Percentiles rank a stretch among this genome's conserved stretches.
Conservation (phyloP, 2,329 filamentous ascomycete genomes). For the Helotiales sp. region DNA sequence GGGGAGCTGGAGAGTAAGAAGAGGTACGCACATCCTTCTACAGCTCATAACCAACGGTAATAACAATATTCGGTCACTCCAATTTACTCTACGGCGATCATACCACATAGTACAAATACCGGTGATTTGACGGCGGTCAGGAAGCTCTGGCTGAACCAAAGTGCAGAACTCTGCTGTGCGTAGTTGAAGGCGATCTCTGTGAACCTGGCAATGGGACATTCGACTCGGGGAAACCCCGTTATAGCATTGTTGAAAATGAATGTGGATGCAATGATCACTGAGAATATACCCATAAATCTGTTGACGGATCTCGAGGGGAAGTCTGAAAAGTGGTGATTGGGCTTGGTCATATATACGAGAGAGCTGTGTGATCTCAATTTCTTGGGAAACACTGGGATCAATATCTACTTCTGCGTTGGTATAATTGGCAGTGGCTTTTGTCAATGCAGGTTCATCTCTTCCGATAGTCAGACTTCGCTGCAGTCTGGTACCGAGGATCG, state of each 20-base stretch:
- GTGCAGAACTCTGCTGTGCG: background rate
- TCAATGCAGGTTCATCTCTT: too few species aligned
- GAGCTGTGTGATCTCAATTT: background rate
- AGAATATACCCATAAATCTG: slow-evolving; percentile 27
- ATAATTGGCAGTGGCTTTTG: too few species aligned
- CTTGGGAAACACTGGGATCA: background rate
- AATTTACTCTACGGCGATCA: background rate
- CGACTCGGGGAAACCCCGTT: background rate
- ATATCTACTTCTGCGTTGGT: too few species aligned
- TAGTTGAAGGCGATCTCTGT: slow-evolving; percentile 11
- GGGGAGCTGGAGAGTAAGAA: too few species aligned
- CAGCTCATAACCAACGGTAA: slow-evolving; percentile 23
- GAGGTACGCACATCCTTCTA: slow-evolving; percentile 28
- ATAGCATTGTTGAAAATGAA: slow-evolving; percentile 20
- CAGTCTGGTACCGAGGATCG: slow-evolving; percentile 1
- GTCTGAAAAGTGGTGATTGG: slow-evolving; percentile 18
- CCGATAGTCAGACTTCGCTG: slow-evolving; percentile 1
- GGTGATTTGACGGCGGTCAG: slow-evolving; percentile 9
- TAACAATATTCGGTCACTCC: slow-evolving; percentile 9
- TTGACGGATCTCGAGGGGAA: slow-evolving; percentile 23
- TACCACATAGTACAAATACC: background rate
- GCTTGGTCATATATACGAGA: slow-evolving; percentile 11
- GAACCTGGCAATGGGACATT: slow-evolving; percentile 15
- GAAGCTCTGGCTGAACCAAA: background rate
- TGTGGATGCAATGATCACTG: slow-evolving; percentile 24